Evolutionary conservation across 345 rosid species (phyloP), one percentile per base, ranked within the genome.

Genomic region (Camelina sativa): DNA sequence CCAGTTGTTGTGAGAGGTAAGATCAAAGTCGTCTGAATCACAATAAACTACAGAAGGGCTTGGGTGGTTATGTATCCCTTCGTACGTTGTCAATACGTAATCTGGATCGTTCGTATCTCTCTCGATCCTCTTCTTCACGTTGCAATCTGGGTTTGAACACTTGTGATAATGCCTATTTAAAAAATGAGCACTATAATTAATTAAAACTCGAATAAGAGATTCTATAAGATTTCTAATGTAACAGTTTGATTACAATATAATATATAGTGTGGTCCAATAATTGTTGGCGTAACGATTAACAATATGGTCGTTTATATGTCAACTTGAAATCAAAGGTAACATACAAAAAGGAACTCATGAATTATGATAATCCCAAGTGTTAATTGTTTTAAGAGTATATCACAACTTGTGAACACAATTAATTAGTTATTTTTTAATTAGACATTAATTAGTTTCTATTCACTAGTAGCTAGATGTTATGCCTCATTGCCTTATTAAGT

Each of bases 81-180:
- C 86, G 60, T 95, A 95, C 3, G 97, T 95, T 28, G 99, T 92
- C 51, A 92, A 84, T 2, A 95, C 93, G 41, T 83, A 95, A 1
- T 79, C 79, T 2, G 84, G 78, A 76, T 95, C 89, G 1, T 73
- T 88, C 4, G 37, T 79, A n/a, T 95, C 99, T 74, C 88, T 85
- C 59, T 92, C 97, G 15, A 86, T 88, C 81, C 89, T 81, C 84
- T 94, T 95, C 88, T 95, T 92, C 62, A 95, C 97, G 0, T 82
- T 80, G 72, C 99, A 95, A 10, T 89, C 85, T 37, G 88, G 91
- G 10, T 74, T 69, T 0, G 91, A 86, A 66, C 99, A 95, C 72
- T 65, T 88, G 50, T 84, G 90, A 37, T 95, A 95, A 43, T 95
- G 93, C 91, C 97, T 93, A 69, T 68, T 40, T n/a, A 20, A 41